phyloP scores from a whole-genome alignment of 495 filamentous ascomycete species.

The Penicillium parvum region DNA sequence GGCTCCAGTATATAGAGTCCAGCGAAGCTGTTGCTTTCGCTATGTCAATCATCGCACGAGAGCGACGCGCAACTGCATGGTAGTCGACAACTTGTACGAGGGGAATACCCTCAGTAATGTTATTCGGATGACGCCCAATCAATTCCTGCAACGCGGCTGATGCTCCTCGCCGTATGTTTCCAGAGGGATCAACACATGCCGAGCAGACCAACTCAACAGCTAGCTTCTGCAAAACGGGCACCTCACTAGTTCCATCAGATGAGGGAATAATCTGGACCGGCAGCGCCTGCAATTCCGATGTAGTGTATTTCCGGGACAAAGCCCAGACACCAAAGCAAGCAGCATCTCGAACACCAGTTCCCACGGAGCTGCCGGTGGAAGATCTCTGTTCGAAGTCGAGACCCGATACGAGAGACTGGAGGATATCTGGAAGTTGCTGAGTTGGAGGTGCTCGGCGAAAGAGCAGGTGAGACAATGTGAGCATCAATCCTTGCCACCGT shows the following conservation, averaged over 20 bases:
- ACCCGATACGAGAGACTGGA: conserved; percentile 66
- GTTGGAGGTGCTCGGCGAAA: conserved; percentile 71
- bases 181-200: conserved; percentile 81
- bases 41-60: conserved; percentile 73
- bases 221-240: conserved; percentile 63
- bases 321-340: conserved; percentile 96
- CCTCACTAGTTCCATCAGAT: conserved; percentile 20
- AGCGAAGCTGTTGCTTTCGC: conserved; percentile 61
- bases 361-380: conserved; percentile 74
- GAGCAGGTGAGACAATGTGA: conserved; percentile 80
- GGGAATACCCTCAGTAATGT: conserved; percentile 70
- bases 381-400: conserved; percentile 83
- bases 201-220: conserved; percentile 75
- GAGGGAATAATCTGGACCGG: conserved; percentile 35
- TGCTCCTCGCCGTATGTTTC: conserved; percentile 87
- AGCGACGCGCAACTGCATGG: conserved; percentile 82
- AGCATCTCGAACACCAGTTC: conserved; percentile 92
- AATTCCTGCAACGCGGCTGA: conserved; percentile 94
- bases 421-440: conserved; percentile 60
- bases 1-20: conserved; percentile 62
- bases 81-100: conserved; percentile 90
- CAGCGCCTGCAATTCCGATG: conserved; percentile 66
- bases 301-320: conserved; percentile 80
- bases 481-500: conserved; percentile 86
- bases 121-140: conserved; percentile 86